These are phyloP conservation scores for Arachnomyces sp. DNA, from an alignment of 2,329 filamentous ascomycete species.

Conservation along the genomic window DNA sequence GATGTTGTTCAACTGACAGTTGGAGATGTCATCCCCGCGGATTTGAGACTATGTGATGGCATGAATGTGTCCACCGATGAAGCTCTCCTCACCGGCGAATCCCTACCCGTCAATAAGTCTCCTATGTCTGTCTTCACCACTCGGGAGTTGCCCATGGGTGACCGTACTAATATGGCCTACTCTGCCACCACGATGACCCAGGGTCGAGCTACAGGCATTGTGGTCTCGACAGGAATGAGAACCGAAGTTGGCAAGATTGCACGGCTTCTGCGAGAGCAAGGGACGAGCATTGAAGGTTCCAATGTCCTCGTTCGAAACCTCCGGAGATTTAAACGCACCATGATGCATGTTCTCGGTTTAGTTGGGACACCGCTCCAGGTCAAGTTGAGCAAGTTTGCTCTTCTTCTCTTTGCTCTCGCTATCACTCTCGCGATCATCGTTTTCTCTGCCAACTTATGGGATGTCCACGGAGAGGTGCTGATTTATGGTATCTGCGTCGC, in stretches of 20 bases:
- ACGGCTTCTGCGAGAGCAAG: constrained; percentile 49
- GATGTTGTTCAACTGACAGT: constrained; percentile 48
- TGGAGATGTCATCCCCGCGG: constrained; percentile 45
- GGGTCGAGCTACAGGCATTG: constrained; percentile 53
- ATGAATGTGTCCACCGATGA: constrained; percentile 55
- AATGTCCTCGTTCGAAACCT: constrained; percentile 36
- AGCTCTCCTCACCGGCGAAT: constrained; percentile 56
- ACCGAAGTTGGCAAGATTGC: constrained; percentile 59
- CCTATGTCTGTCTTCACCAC: constrained; percentile 34
- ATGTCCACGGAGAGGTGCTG: constrained; percentile 45
- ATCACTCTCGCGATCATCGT: constrained; percentile 58
- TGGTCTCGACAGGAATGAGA: constrained; percentile 55
- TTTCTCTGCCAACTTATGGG: constrained; percentile 52
- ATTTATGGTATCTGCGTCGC: constrained; percentile 50
- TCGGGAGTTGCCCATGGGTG: constrained; percentile 46
- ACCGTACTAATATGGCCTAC: constrained; percentile 56
- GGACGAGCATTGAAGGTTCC: constrained; percentile 35
- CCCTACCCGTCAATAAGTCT: constrained; percentile 50
- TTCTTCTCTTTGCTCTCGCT: constrained; percentile 55
- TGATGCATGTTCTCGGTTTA: constrained; percentile 30
- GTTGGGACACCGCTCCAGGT: constrained; percentile 59
- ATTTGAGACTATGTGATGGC: constrained; percentile 47
- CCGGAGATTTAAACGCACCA: constrained; percentile 36
- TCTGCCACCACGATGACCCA: constrained; percentile 56
- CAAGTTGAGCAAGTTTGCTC: constrained; percentile 57